These are phyloP conservation scores for Myriosclerotinia curreyana DNA, from an alignment of 2,329 filamentous ascomycete species.

Conservation along the genomic window DNA sequence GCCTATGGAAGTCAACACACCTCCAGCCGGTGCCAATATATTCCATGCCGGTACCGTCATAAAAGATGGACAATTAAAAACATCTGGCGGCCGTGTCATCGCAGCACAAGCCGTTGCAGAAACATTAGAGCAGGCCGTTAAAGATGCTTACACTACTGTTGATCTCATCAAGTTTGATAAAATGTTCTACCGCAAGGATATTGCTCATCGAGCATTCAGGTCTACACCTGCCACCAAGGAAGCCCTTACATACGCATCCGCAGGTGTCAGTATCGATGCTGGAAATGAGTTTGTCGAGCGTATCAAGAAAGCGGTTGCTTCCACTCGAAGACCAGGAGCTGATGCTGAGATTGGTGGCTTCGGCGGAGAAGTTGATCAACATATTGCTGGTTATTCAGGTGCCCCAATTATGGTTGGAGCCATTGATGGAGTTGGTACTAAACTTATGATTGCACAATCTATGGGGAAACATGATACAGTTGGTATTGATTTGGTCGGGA, in stretches of 20 bases:
- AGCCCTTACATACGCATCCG: constrained; percentile 83
- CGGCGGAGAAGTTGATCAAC: constrained; percentile 79
- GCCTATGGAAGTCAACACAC: constrained; percentile 50
- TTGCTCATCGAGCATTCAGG: constrained; percentile 72
- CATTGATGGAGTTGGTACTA: constrained; percentile 95
- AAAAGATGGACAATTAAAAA: constrained; percentile 62
- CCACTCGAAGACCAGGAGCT: constrained; percentile 80
- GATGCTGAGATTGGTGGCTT: constrained; percentile 86
- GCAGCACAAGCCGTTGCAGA: constrained; percentile 78
- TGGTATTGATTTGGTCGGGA: constrained; percentile 84
- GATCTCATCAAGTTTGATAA: constrained; percentile 67
- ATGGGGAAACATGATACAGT: constrained; percentile 91
- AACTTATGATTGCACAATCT: constrained; percentile 90
- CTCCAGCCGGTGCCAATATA: constrained; percentile 59
- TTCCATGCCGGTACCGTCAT: constrained; percentile 91
- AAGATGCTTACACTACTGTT: constrained; percentile 83
- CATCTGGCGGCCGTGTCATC: constrained; percentile 86
- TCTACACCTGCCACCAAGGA: constrained; percentile 41
- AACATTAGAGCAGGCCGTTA: constrained; percentile 77
- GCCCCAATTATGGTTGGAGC: constrained; percentile 85
- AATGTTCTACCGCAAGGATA: constrained; percentile 72
- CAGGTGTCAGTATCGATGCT: constrained; percentile 90
- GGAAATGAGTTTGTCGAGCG: constrained; percentile 89
- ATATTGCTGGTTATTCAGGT: constrained; percentile 67
- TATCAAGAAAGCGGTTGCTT: constrained; percentile 86